phyloP scores from a whole-genome alignment of 2,329 filamentous ascomycete species.

The Ampelomyces quisqualis region DNA sequence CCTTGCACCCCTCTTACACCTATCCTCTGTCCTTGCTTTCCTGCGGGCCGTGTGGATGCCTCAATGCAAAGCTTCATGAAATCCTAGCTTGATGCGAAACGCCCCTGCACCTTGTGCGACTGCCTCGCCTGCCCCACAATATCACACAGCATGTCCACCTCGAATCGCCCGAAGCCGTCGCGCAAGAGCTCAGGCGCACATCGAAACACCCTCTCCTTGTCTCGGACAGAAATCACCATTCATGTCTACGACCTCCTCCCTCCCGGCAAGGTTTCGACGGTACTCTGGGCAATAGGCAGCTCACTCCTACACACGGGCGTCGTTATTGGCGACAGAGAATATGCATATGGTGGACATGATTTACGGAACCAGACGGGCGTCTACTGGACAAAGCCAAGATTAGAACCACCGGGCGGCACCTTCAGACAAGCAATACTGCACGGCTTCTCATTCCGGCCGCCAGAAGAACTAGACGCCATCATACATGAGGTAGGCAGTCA shows the following conservation, averaged over 20 bases:
- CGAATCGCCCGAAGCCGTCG: slow-evolving; percentile 31
- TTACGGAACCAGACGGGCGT: slow-evolving; percentile 71
- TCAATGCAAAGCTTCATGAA: slow-evolving; percentile 12
- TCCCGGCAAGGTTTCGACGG: slow-evolving; percentile 71
- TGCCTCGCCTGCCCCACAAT: slow-evolving; percentile 6
- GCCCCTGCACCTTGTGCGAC: slow-evolving; percentile 9
- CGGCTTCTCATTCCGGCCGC: slow-evolving; percentile 71
- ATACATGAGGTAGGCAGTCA: slow-evolving; percentile 53
- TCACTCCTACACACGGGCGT: slow-evolving; percentile 81
- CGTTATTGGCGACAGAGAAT: slow-evolving; percentile 76
- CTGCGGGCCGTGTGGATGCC: slow-evolving; percentile 6
- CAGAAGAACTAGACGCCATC: slow-evolving; percentile 69
- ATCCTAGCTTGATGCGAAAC: slow-evolving; percentile 13
- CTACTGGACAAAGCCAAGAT: slow-evolving; percentile 74
- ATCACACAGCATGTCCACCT: slow-evolving; percentile 30
- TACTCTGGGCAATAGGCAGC: slow-evolving; percentile 75
- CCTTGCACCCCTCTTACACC: slow-evolving; percentile 3
- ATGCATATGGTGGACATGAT: slow-evolving; percentile 82
- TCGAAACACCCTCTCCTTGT: slow-evolving; percentile 66
- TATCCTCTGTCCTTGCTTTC: slow-evolving; percentile 6
- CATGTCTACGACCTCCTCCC: slow-evolving; percentile 77
- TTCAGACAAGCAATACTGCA: slow-evolving; percentile 75
- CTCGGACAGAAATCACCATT: slow-evolving; percentile 72
- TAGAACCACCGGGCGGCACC: slow-evolving; percentile 73
- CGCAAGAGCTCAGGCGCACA: slow-evolving; percentile 54